A percentile compares a stretch with the other conserved stretches of the same genome.
phyloP scores from a whole-genome alignment of 768 basidiomycete genomes.

The Russula virescens region DNA sequence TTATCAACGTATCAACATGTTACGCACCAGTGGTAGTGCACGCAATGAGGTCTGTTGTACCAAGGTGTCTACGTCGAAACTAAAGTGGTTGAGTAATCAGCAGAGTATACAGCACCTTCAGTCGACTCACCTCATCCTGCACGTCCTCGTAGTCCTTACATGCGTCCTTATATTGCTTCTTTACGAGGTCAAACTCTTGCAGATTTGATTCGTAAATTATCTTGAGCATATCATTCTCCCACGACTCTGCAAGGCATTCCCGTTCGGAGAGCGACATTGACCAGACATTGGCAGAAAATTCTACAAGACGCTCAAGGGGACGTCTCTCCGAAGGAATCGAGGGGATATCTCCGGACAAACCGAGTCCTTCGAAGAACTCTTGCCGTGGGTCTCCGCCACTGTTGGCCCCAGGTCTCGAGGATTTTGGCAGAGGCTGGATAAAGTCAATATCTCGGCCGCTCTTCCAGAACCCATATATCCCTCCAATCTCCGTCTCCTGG shows the following conservation, averaged over 20 bases:
- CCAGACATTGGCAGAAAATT: slow-evolving; percentile 42
- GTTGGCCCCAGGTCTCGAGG: neutral
- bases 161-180: slow-evolving; percentile 39
- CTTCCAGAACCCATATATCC: slow-evolving; percentile 23
- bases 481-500: slow-evolving; percentile 1
- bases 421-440: slow-evolving; percentile 1
- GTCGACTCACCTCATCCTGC: slow-evolving; percentile 46
- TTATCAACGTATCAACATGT: neutral
- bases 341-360: slow-evolving; percentile 34
- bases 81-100: slow-evolving; percentile 26
- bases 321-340: slow-evolving; percentile 35
- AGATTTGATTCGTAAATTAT: slow-evolving; percentile 30
- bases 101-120: neutral
- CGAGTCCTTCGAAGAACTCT: slow-evolving; percentile 38
- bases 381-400: neutral
- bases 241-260: slow-evolving; percentile 37
- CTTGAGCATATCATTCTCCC: slow-evolving; percentile 41
- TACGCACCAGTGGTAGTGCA: slow-evolving; percentile 67
- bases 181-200: slow-evolving; percentile 40
- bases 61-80: slow-evolving; percentile 51
- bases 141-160: slow-evolving; percentile 35
- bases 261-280: slow-evolving; percentile 48
- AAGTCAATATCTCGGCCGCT: slow-evolving; percentile 20
- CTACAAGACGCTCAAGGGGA: slow-evolving; percentile 34
- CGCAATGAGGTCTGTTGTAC: slow-evolving; percentile 55